Evolutionary conservation across 352 stramenopile species (phyloP).

Genomic region (Phytophthora sp.): DNA sequence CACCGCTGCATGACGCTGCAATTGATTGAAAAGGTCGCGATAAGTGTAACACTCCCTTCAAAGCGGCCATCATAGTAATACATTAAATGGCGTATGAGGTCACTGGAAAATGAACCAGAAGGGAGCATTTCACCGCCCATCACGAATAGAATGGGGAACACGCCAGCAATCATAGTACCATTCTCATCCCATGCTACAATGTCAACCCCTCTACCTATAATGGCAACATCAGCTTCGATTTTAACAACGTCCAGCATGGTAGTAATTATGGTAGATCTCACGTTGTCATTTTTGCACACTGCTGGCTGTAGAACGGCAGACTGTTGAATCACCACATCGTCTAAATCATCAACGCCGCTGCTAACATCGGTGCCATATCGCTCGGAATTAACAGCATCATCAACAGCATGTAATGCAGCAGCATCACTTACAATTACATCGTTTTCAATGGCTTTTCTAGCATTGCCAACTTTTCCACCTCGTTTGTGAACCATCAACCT

Average conservation of each 20-base stretch:
- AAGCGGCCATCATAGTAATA: not conserved
- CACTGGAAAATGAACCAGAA: not conserved
- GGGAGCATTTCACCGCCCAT: not conserved
- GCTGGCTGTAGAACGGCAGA: not conserved
- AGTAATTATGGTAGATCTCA: not conserved
- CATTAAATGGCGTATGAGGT: not conserved
- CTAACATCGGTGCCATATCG: not conserved
- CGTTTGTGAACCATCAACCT: not conserved
- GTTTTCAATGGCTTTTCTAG: not conserved
- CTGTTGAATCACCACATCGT: not conserved
- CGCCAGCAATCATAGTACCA: not conserved
- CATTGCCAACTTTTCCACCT: not conserved
- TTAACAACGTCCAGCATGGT: not conserved
- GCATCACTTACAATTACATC: not conserved
- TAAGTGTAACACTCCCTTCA: not conserved
- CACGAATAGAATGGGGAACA: not conserved
- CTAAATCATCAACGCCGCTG: not conserved
- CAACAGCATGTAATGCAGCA: not conserved
- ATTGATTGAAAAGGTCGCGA: conserved; percentile 4
- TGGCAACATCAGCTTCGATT: not conserved
- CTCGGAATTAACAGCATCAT: not conserved
- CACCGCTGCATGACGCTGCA: not conserved
- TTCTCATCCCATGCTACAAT: not conserved
- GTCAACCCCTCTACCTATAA: not conserved
- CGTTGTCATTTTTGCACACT: not conserved